Conservation (phyloP, 352 stramenopile genomes). For the Globisporangium camurandrum region DNA sequence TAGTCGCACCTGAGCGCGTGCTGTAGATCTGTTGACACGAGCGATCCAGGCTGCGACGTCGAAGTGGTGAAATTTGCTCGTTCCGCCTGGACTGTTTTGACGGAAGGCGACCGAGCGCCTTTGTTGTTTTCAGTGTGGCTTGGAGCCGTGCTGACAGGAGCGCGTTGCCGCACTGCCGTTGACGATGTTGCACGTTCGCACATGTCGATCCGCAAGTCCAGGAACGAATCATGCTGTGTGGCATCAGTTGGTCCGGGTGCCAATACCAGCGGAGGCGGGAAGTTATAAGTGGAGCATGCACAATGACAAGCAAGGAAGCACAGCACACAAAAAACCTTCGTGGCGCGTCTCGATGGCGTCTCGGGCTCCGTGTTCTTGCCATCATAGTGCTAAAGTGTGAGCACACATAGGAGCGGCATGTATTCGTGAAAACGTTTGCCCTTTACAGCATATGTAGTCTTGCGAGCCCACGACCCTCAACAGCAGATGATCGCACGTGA, state of each 20-base stretch:
- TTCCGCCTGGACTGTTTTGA: constrained; percentile 8
- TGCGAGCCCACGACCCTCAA: background rate
- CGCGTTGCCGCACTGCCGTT: background rate
- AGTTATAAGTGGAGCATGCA: background rate
- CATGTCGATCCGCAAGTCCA: constrained; percentile 26
- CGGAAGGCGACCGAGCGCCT: background rate
- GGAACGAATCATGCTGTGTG: constrained; percentile 13
- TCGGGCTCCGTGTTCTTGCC: constrained; percentile 1
- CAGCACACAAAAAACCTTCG: constrained; percentile 2
- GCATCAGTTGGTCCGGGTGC: background rate
- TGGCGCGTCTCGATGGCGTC: constrained; percentile 4
- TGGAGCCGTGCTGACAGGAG: background rate
- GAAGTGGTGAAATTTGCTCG: constrained; percentile 1
- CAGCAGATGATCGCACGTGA: background rate
- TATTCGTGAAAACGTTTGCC: too few species aligned
- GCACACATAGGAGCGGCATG: too few species aligned
- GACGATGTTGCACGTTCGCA: constrained; percentile 7
- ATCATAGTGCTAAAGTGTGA: background rate
- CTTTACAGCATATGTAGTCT: too few species aligned
- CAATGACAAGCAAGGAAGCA: background rate
- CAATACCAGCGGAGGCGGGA: background rate
- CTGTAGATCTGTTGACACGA: constrained; percentile 17
- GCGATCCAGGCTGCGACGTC: background rate
- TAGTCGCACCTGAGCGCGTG: constrained; percentile 18
- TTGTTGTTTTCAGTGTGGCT: background rate